A percentile compares a stretch with the other conserved stretches of the same genome.
Evolutionary conservation across 345 rosid genomes (phyloP).

Genomic region (Salix arbutifolia): DNA sequence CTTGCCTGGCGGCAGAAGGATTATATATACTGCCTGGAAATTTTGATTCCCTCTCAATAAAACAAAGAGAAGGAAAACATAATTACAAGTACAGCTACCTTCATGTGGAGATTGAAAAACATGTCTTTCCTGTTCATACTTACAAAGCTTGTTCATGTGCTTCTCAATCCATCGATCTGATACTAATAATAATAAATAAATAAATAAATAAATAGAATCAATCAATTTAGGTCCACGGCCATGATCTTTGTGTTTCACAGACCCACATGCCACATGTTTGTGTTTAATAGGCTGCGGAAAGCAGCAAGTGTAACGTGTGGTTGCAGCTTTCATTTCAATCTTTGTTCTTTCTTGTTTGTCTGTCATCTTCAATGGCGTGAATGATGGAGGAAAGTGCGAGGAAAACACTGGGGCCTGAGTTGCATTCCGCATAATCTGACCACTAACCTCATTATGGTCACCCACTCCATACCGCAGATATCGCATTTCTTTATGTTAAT

Average conservation of each 20-base stretch:
- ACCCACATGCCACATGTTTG: not conserved
- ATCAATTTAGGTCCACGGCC: not conserved
- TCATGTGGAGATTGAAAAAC: no score
- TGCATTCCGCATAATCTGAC: constrained; percentile 7
- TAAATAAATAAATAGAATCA: not conserved
- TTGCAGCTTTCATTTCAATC: not conserved
- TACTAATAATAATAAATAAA: no score
- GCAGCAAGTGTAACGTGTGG: not conserved
- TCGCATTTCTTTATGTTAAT: constrained; percentile 7
- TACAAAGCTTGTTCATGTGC: not conserved
- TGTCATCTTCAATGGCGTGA: constrained; percentile 36
- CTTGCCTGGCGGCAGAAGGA: no score
- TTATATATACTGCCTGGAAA: no score
- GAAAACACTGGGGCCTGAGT: constrained; percentile 13
- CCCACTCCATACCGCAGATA: constrained; percentile 17
- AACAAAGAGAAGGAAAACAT: no score
- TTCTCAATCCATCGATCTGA: not conserved
- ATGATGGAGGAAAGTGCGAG: constrained; percentile 32
- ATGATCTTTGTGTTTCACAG: not conserved
- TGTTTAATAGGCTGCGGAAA: not conserved
- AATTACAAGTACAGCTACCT: no score
- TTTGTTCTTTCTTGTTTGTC: not conserved
- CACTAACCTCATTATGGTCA: not conserved
- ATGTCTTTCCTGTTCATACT: no score
- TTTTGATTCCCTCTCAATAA: no score